Conservation (phyloP, 768 basidiomycete genomes). For the Infundibulicybe gibba region DNA sequence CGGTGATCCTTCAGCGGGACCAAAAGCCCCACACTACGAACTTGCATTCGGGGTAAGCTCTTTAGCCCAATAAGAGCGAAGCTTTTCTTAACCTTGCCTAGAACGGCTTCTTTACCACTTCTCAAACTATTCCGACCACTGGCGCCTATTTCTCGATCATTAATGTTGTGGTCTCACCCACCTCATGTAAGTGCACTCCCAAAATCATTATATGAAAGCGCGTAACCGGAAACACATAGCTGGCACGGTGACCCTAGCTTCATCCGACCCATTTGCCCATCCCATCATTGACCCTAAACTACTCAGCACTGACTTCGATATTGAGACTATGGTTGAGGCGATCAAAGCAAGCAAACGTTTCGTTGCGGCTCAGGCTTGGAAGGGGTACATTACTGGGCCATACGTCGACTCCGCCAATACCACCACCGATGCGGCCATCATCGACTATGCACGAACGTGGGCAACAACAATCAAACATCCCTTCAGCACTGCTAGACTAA, state of each 20-base stretch:
- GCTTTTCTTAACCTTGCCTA: no score
- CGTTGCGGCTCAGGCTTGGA: conserved; percentile 9
- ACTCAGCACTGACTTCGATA: conserved; percentile 10
- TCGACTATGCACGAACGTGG: neutral
- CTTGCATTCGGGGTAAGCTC: conserved; percentile 15
- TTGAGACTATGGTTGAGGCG: conserved; percentile 9
- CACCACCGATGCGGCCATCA: conserved; percentile 1
- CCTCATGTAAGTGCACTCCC: conserved; percentile 6
- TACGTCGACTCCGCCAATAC: conserved; percentile 7
- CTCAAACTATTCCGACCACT: conserved; percentile 1
- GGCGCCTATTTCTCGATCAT: conserved; percentile 6
- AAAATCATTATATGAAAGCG: no score
- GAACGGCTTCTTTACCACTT: neutral
- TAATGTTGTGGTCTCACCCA: conserved; percentile 6
- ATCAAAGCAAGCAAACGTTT: conserved; percentile 11
- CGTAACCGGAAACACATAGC: neutral
- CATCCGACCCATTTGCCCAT: conserved; percentile 6
- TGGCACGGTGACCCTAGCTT: neutral
- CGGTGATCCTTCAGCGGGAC: conserved; percentile 20
- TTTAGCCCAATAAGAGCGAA: neutral
- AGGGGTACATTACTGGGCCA: conserved; percentile 7
- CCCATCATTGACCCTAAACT: conserved; percentile 13
- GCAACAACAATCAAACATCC: conserved; percentile 2
- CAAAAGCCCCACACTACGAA: conserved; percentile 18
- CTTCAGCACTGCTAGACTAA: conserved; percentile 10